Conservation (phyloP, 2,329 filamentous ascomycete genomes). For the Colletotrichum tanaceti region DNA sequence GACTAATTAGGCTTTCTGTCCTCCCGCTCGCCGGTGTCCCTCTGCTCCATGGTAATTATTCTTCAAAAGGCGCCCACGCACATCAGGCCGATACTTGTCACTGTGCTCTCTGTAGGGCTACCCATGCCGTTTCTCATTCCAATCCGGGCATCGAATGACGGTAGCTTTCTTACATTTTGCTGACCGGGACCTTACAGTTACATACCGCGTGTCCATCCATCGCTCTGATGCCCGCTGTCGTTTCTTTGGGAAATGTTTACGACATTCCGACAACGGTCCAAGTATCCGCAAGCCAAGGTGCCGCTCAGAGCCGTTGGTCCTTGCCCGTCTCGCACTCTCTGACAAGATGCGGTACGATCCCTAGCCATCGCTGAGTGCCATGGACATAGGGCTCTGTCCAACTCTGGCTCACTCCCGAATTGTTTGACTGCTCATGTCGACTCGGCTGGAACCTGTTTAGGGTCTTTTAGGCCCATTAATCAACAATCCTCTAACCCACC, state of each 20-base stretch:
- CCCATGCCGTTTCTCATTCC: not conserved
- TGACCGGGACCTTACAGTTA: not conserved
- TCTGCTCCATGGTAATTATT: no score
- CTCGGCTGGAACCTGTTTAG: not conserved
- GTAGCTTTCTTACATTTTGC: not conserved
- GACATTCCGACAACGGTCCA: not conserved
- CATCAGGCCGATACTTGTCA: not conserved
- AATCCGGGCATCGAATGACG: not conserved
- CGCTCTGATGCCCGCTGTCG: not conserved
- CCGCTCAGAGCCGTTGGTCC: not conserved
- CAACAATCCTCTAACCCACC: constrained; percentile 2
- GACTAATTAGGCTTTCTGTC: no score
- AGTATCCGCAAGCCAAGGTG: not conserved
- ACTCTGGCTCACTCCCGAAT: not conserved
- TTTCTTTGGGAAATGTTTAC: not conserved
- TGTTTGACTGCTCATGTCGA: constrained; percentile 2
- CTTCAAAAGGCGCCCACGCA: no score
- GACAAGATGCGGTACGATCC: not conserved
- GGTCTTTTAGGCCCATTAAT: not conserved
- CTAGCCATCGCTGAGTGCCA: constrained; percentile 16
- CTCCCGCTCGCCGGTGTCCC: not conserved
- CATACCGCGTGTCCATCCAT: not conserved
- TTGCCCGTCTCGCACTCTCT: not conserved
- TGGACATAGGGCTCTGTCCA: constrained; percentile 5
- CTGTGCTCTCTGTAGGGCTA: no score